phyloP scores from a whole-genome alignment of 805 yeast species.

The Yarrowia keelungensis region DNA sequence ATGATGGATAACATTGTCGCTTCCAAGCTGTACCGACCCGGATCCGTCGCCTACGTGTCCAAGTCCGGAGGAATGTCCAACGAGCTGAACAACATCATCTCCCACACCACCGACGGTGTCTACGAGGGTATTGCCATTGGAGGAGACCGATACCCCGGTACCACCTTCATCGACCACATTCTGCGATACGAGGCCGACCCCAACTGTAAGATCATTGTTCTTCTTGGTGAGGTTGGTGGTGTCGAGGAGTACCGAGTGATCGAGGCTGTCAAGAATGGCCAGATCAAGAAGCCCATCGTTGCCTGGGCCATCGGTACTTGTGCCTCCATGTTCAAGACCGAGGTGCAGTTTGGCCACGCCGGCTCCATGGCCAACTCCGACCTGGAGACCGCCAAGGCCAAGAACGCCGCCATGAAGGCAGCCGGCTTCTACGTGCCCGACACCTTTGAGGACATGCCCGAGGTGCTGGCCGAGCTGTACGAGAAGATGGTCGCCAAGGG shows the following conservation, averaged over 20 bases:
- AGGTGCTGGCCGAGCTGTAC: conserved; percentile 63
- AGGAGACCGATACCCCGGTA: conserved; percentile 77
- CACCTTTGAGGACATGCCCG: conserved; percentile 61
- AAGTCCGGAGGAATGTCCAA: conserved; percentile 59
- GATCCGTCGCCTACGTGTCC: conserved; percentile 58
- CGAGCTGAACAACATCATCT: conserved; percentile 56
- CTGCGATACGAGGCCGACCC: conserved; percentile 68
- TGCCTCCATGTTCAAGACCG: conserved; percentile 75
- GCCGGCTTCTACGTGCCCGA: conserved; percentile 95
- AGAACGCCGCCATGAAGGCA: conserved; percentile 78
- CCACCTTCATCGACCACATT: conserved; percentile 72
- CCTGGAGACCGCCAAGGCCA: conserved; percentile 70
- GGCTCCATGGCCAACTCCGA: conserved; percentile 76
- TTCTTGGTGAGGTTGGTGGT: conserved; percentile 76
- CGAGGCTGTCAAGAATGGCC: conserved; percentile 68
- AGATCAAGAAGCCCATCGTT: conserved; percentile 71
- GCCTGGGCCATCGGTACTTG: conserved; percentile 77
- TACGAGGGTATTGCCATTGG: conserved; percentile 72
- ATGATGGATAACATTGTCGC: conserved; percentile 60
- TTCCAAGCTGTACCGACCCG: conserved; percentile 58
- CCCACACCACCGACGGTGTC: conserved; percentile 56
- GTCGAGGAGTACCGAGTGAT: conserved; percentile 75
- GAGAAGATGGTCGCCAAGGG: conserved; percentile 65
- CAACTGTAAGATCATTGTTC: conserved; percentile 68
- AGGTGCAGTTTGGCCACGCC: conserved; percentile 67